Conservation (phyloP, 164 flowering plant species). For the Piper longum region DNA sequence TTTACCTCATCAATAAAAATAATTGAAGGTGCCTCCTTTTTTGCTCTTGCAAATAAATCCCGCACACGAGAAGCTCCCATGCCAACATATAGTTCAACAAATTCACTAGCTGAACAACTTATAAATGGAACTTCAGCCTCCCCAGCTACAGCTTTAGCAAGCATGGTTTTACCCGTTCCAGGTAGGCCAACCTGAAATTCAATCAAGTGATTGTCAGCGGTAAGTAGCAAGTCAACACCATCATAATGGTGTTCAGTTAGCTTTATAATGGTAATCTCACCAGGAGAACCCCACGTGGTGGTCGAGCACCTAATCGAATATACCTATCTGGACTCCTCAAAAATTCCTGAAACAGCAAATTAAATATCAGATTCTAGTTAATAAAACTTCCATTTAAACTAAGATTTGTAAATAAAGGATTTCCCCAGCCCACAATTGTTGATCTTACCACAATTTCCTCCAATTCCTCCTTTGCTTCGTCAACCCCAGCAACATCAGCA, state of each 20-base stretch:
- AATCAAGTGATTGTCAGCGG: constrained; percentile 9
- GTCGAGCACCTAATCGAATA: constrained; percentile 82
- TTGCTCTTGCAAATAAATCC: constrained; percentile 90
- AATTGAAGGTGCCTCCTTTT: constrained; percentile 94
- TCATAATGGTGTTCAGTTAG: background rate
- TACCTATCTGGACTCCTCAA: constrained; percentile 87
- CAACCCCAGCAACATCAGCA: constrained; percentile 98
- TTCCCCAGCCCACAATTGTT: background rate
- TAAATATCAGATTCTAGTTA: constrained; percentile 7
- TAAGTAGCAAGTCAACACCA: background rate
- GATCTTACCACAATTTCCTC: constrained; percentile 94
- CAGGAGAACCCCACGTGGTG: constrained; percentile 97
- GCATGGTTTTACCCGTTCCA: constrained; percentile 97
- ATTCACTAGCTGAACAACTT: constrained; percentile 97
- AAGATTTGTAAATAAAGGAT: background rate
- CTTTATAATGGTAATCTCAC: constrained; percentile 33
- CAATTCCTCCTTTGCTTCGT: constrained; percentile 98
- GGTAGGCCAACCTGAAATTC: constrained; percentile 92
- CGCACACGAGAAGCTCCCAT: constrained; percentile 99
- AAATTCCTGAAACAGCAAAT: constrained; percentile 63
- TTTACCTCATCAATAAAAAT: constrained; percentile 95
- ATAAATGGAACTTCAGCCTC: constrained; percentile 98
- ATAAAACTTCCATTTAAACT: too few relatives aligned
- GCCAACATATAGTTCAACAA: constrained; percentile 95
- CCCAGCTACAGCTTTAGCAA: constrained; percentile 98